phyloP scores from a whole-genome alignment of 2,329 filamentous ascomycete species.

The Colletotrichum simmondsii region DNA sequence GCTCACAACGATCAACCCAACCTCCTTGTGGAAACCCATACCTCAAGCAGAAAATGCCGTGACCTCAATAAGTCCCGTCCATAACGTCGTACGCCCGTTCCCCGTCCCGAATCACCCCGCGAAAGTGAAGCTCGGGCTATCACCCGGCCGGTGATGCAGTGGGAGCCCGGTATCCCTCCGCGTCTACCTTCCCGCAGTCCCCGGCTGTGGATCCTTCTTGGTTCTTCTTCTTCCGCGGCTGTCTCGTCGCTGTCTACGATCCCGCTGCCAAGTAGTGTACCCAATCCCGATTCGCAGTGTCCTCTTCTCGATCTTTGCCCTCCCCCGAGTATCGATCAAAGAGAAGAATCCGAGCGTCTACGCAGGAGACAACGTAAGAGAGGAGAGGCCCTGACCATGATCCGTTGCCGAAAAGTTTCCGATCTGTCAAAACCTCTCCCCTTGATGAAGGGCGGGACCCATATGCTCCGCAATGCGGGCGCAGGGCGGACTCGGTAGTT shows the following conservation, averaged over 20 bases:
- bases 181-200: neutral
- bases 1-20: neutral
- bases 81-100: neutral
- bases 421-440: neutral
- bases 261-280: neutral
- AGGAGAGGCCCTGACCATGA: no score
- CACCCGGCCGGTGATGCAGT: neutral
- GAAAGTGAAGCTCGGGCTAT: slow-evolving; percentile 6
- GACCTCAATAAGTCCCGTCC: neutral
- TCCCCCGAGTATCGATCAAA: neutral
- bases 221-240: neutral
- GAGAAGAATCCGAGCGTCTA: neutral
- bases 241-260: neutral
- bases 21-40: no score
- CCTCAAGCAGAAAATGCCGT: neutral
- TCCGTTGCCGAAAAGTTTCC: neutral
- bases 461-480: neutral
- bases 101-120: neutral
- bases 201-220: neutral
- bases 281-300: neutral
- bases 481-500: neutral
- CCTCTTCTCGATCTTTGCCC: neutral
- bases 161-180: slow-evolving; percentile 5
- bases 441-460: neutral
- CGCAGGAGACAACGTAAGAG: no score